phyloP scores from a whole-genome alignment of 352 stramenopile species.

The Phytophthora sansomeana region DNA sequence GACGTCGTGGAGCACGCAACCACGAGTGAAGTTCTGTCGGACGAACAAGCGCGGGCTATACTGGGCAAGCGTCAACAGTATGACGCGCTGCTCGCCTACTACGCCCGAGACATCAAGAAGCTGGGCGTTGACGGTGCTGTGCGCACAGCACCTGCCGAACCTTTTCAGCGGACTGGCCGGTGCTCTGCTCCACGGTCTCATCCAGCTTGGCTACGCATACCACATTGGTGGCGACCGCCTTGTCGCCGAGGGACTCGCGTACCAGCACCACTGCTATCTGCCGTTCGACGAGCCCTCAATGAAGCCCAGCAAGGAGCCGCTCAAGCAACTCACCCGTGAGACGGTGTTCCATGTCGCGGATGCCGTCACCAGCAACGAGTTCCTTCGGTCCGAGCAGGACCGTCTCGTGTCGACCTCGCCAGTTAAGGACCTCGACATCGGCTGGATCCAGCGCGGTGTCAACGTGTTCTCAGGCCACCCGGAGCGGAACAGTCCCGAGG shows the following conservation, averaged over 20 bases:
- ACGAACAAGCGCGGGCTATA: conserved; percentile 29
- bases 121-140: conserved; percentile 39
- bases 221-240: conserved; percentile 45
- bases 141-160: conserved; percentile 38
- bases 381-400: conserved; percentile 38
- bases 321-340: conserved; percentile 29
- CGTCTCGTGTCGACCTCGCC: conserved; percentile 24
- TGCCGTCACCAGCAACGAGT: conserved; percentile 30
- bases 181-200: conserved; percentile 51
- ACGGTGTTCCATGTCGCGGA: conserved; percentile 32
- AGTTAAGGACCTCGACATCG: conserved; percentile 39
- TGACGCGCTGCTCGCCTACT: conserved; percentile 39
- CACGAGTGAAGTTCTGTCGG: conserved; percentile 18
- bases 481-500: conserved; percentile 28
- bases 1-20: conserved; percentile 23
- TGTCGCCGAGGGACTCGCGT: conserved; percentile 47
- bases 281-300: conserved; percentile 40
- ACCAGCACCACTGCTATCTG: conserved; percentile 46
- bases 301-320: conserved; percentile 13
- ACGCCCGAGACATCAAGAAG: conserved; percentile 38
- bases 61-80: conserved; percentile 42
- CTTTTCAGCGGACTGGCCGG: conserved; percentile 43
- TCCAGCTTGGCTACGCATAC: conserved; percentile 53
- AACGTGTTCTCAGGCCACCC: conserved; percentile 41
- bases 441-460: conserved; percentile 40